These are phyloP conservation scores for Wickerhamomyces ciferrii DNA, from an alignment of 805 yeast genomes.

Conservation along the genomic window DNA sequence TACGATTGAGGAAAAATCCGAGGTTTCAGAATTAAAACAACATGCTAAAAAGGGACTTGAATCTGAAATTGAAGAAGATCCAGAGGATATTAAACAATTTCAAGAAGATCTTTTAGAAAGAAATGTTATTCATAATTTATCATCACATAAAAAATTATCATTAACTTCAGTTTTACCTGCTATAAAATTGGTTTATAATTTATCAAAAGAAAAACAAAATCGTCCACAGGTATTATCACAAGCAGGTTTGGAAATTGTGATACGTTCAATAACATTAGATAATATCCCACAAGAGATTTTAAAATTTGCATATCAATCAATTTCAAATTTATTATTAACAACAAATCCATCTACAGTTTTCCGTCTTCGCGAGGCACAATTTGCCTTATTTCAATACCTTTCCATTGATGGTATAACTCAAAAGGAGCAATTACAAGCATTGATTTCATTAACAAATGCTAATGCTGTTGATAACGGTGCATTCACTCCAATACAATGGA, in stretches of 20 bases:
- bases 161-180: conserved; percentile 20
- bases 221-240: conserved; percentile 34
- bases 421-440: conserved; percentile 43
- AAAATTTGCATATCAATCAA: conserved; percentile 32
- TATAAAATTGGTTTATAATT: conserved; percentile 25
- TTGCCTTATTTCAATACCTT: conserved; percentile 33
- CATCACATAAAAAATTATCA: conserved; percentile 12
- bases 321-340: conserved; percentile 37
- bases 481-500: conserved; percentile 32
- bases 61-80: conserved; percentile 9
- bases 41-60: conserved; percentile 25
- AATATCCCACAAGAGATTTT: background rate
- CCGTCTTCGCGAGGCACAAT: background rate
- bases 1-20: conserved; percentile 18
- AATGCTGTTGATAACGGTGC: conserved; percentile 34
- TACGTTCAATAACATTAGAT: conserved; percentile 25
- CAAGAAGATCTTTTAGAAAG: conserved; percentile 18
- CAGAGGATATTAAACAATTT: conserved; percentile 11
- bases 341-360: conserved; percentile 42
- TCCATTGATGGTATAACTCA: conserved; percentile 17
- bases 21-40: conserved; percentile 23
- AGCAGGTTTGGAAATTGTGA: conserved; percentile 36
- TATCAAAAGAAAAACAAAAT: conserved; percentile 17
- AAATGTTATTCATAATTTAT: conserved; percentile 9
- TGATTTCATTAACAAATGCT: conserved; percentile 68